phyloP scores from a whole-genome alignment of 805 yeast genomes.

The Candida pseudoglaebosa region DNA sequence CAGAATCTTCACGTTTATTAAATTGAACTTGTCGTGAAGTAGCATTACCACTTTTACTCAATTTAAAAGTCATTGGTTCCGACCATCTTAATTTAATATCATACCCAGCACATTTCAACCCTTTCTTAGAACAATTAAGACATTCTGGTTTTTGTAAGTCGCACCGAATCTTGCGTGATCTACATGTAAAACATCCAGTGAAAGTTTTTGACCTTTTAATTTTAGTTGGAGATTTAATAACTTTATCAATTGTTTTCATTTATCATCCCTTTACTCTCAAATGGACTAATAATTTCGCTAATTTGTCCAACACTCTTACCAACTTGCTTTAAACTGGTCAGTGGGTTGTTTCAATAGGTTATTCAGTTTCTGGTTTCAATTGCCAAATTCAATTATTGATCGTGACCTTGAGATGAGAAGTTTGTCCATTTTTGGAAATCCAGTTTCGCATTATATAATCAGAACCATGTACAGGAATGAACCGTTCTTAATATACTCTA shows the following conservation, averaged over 20 bases:
- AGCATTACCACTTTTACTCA: slow-evolving; percentile 23
- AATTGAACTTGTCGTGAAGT: slow-evolving; percentile 29
- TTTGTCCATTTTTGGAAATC: neutral
- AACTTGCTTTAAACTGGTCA: too few relatives aligned
- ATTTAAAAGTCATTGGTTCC: slow-evolving; percentile 39
- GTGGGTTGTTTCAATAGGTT: too few relatives aligned
- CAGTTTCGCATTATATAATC: neutral
- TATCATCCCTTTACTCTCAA: neutral
- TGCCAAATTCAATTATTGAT: too few relatives aligned
- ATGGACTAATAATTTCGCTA: neutral
- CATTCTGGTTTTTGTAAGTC: slow-evolving; percentile 71
- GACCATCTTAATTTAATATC: slow-evolving; percentile 79
- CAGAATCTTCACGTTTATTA: slow-evolving; percentile 20
- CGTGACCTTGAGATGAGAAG: neutral
- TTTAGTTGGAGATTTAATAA: slow-evolving; percentile 4
- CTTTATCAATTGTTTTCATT: neutral
- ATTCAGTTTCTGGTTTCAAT: too few relatives aligned
- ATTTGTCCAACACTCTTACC: too few relatives aligned
- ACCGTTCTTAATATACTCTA: neutral
- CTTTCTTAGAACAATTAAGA: slow-evolving; percentile 62
- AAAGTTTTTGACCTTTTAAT: slow-evolving; percentile 55
- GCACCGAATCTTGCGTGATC: slow-evolving; percentile 76
- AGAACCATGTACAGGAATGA: neutral
- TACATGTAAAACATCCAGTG: slow-evolving; percentile 86
- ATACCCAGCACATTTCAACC: slow-evolving; percentile 75